A percentile compares a stretch with the other conserved stretches of the same genome.
These are phyloP conservation scores for Aspergillus candidus DNA, from an alignment of 2,329 filamentous ascomycete genomes.

Conservation along the genomic window DNA sequence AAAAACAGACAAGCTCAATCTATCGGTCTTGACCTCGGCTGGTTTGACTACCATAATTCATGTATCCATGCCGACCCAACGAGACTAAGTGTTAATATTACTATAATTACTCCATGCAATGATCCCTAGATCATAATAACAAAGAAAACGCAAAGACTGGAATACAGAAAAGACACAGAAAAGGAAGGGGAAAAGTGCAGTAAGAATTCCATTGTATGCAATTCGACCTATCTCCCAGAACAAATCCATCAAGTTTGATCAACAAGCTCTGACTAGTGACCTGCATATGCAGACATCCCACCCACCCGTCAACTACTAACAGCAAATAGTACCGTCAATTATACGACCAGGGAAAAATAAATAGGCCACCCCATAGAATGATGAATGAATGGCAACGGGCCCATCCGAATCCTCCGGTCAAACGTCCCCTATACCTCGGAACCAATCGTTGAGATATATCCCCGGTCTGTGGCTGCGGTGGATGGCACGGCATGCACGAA, in stretches of 20 bases:
- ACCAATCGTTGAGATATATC: constrained; percentile 1
- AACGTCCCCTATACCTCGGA: constrained; percentile 4
- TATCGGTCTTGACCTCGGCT: too few species aligned
- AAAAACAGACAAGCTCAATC: not conserved
- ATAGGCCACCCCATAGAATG: not conserved
- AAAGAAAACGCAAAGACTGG: too few species aligned
- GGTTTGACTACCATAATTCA: too few species aligned
- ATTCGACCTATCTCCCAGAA: too few species aligned
- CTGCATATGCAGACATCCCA: constrained; percentile 1
- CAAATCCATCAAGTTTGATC: too few species aligned
- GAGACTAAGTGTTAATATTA: too few species aligned
- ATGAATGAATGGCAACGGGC: not conserved
- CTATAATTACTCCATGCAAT: too few species aligned
- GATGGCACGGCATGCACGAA: not conserved
- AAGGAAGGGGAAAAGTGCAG: not conserved
- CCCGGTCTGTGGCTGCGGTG: constrained; percentile 3
- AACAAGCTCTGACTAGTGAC: too few species aligned
- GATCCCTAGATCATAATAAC: too few species aligned
- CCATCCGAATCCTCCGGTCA: constrained; percentile 6
- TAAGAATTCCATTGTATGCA: not conserved
- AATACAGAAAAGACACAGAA: not conserved
- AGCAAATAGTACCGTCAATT: too few species aligned
- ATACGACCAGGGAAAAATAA: too few species aligned
- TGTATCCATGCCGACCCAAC: too few species aligned
- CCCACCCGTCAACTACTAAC: not conserved